These are phyloP conservation scores for Bipolaris victoriae DNA, from an alignment of 2,329 filamentous ascomycete genomes.

Conservation along the genomic window DNA sequence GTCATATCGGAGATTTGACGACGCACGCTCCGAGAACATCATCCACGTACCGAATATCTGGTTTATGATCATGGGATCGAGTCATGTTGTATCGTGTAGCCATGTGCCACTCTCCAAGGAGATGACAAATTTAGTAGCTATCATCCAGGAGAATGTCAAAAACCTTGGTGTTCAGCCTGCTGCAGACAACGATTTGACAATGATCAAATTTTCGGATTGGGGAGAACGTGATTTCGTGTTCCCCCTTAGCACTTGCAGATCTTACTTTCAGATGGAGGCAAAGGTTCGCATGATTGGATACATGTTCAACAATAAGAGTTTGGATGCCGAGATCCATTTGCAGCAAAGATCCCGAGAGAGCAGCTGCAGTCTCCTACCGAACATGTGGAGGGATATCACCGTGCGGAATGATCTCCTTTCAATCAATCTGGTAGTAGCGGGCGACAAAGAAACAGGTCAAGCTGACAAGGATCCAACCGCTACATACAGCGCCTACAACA, in stretches of 20 bases:
- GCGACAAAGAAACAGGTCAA: conserved; percentile 6
- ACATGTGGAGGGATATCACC: conserved; percentile 31
- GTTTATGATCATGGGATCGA: conserved; percentile 38
- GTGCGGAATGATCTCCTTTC: conserved; percentile 24
- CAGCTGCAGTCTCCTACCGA: conserved; percentile 18
- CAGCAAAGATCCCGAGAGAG: conserved; percentile 9
- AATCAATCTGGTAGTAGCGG: conserved; percentile 26
- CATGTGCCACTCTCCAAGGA: conserved; percentile 28
- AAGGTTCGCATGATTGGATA: conserved; percentile 28
- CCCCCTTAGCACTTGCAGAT: conserved; percentile 26
- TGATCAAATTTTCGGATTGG: conserved; percentile 32
- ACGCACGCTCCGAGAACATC: conserved; percentile 21
- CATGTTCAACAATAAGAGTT: not conserved
- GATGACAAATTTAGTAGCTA: conserved; percentile 36
- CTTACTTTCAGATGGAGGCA: conserved; percentile 43
- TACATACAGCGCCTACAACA: not conserved
- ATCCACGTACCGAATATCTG: conserved; percentile 41
- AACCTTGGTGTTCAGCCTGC: conserved; percentile 4
- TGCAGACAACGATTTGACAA: conserved; percentile 12
- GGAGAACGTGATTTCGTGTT: conserved; percentile 31
- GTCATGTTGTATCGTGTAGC: conserved; percentile 38
- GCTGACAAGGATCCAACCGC: not conserved
- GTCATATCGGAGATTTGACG: conserved; percentile 34
- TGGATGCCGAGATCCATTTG: conserved; percentile 13
- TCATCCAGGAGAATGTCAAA: conserved; percentile 30